Base-by-base conservation (phyloP, 129 eudicot genomes). In the Centaurea solstitialis region DNA sequence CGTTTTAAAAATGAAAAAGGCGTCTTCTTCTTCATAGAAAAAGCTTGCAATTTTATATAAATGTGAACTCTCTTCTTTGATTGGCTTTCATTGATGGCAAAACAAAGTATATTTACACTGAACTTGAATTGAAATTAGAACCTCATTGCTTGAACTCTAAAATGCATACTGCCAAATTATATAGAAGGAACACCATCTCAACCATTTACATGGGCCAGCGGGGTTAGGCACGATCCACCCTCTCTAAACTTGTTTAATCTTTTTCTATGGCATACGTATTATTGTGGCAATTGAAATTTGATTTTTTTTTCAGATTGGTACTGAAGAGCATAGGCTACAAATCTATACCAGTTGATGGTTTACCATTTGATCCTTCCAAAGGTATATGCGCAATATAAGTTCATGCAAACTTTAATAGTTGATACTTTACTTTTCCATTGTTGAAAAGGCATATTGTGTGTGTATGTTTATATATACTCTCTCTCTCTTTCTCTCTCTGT, bases 321-420 rank as follows among this genome's bases (percentile, higher is more conserved):
- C 83, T 95, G 83, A 95, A 95, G 93, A 92, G 99, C 83, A 89
- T 95, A 47, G 99, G 98, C 72, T 95, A 90, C 83, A 95, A 92
- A 81, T 93, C 99, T 64, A 85, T 88, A 72, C 91, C 93, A 1
- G 81, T 95, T 82, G 97, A 91, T 83, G 97, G 94, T 68, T 85
- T 95, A 77, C 97, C 99, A 18, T 95, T 95, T 80, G 94, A 95
- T 79, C 81, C 78, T 77, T 78, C 83, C 67, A 92, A 89, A 87
- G 98, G 99, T 92, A 84, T 76, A 84, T 76, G 50, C 23, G 3
- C 17, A 43, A 13, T 65, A 22, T 66, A 35, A 64, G 26, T 59
- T 33, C 70, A 75, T 33, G 4, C 11, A 28, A 75, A 28, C 17
- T 53, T 18, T 12, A 41, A 3, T 23, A 73, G 77, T 41, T 73